Conservation (phyloP, 2,329 filamentous ascomycete species). For the Aspergillus clavatus region DNA sequence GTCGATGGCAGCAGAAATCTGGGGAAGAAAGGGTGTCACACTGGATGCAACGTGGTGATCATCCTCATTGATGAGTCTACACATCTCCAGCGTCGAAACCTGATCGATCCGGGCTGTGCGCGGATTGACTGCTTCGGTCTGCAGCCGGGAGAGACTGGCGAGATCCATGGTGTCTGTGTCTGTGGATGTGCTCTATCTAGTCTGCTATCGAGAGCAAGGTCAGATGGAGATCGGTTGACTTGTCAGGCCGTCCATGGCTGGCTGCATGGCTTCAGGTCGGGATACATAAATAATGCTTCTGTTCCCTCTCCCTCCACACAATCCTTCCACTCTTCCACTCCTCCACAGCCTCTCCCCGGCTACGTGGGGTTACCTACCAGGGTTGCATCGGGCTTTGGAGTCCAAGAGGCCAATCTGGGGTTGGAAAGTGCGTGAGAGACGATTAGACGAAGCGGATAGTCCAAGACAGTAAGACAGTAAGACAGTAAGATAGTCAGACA, state of each 20-base stretch:
- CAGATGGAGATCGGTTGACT: no score
- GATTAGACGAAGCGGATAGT: neutral
- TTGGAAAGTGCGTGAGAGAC: neutral
- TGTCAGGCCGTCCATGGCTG: no score
- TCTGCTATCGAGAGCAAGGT: no score
- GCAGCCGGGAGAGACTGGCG: slow-evolving; percentile 25
- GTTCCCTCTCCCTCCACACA: no score
- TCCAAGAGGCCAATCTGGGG: slow-evolving; percentile 10
- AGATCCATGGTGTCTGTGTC: slow-evolving; percentile 6
- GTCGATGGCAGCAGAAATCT: slow-evolving; percentile 34
- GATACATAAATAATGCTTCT: no score
- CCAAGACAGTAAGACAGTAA: no score
- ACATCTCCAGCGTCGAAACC: slow-evolving; percentile 37
- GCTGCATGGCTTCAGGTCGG: no score
- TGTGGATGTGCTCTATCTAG: no score
- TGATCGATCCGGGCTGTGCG: slow-evolving; percentile 33
- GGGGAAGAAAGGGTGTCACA: slow-evolving; percentile 28
- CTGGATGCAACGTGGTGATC: slow-evolving; percentile 31
- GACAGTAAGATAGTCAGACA: no score
- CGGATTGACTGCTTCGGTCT: slow-evolving; percentile 38
- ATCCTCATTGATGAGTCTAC: slow-evolving; percentile 36
- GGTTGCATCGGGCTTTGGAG: slow-evolving; percentile 12
- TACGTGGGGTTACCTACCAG: slow-evolving; percentile 2
- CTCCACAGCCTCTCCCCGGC: no score
- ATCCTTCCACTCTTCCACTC: no score